A percentile compares a stretch with the other conserved stretches of the same genome.
Conservation (phyloP, 1,284 basidiomycete species). For the Tilletia indica region DNA sequence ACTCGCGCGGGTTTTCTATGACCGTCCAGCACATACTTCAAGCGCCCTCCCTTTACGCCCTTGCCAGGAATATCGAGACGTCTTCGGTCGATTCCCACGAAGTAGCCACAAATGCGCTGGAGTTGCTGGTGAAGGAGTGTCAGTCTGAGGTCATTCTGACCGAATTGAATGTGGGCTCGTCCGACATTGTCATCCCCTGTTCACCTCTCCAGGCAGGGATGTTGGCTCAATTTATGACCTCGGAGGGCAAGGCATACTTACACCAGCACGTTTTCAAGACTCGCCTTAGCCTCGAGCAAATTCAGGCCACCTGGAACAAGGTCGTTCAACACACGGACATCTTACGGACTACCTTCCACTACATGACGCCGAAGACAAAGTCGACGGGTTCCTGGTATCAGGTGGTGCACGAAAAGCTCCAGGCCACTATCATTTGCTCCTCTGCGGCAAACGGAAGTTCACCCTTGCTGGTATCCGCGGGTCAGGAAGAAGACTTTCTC, state of each 20-base stretch:
- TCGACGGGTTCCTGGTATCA: conserved; percentile 3
- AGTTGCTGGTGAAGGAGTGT: background rate
- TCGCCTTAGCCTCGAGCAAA: background rate
- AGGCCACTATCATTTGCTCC: conserved; percentile 17
- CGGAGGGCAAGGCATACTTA: conserved; percentile 38
- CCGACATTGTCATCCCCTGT: conserved; percentile 36
- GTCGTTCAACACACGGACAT: conserved; percentile 37
- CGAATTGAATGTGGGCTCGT: background rate
- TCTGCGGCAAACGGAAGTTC: too few species aligned
- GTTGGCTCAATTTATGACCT: conserved; percentile 44
- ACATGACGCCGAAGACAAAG: conserved; percentile 20
- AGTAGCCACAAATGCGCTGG: background rate
- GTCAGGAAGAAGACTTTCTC: conserved; percentile 6
- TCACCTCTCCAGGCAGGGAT: conserved; percentile 53
- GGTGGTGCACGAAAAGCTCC: conserved; percentile 41
- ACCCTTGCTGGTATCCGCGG: background rate
- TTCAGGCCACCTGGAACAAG: conserved; percentile 30
- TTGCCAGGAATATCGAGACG: conserved; percentile 28
- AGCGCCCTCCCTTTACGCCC: conserved; percentile 31
- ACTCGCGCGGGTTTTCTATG: conserved; percentile 23
- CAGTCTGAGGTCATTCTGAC: background rate
- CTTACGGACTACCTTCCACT: conserved; percentile 45
- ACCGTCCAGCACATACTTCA: conserved; percentile 38
- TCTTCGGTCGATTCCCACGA: background rate
- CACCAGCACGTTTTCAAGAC: conserved; percentile 36